Conservation (phyloP, 2,329 filamentous ascomycete genomes). For the Chaetomium strumarium region DNA sequence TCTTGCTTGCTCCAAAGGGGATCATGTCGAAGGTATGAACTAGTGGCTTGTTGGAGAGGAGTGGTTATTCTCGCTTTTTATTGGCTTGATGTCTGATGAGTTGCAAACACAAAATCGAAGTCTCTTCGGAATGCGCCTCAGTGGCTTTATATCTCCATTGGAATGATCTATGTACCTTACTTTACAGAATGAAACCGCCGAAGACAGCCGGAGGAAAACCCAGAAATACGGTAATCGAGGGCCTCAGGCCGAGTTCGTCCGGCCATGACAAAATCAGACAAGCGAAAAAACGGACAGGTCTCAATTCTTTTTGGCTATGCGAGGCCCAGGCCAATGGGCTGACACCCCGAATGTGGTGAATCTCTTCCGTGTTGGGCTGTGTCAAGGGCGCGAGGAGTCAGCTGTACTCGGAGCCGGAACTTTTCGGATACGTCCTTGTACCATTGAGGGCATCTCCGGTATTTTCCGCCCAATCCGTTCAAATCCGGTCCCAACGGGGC, state of each 20-base stretch:
- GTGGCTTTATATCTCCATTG: background rate
- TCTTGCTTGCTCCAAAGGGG: slow-evolving; percentile 24
- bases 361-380: too few species aligned
- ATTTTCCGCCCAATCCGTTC: too few species aligned
- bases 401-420: too few species aligned
- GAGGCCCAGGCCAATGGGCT: background rate
- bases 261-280: background rate
- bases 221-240: background rate
- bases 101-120: background rate
- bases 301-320: background rate
- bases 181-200: background rate
- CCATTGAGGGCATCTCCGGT: too few species aligned
- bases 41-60: background rate
- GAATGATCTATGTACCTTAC: background rate
- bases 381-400: too few species aligned
- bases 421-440: too few species aligned
- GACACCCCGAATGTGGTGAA: background rate
- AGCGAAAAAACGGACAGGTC: background rate
- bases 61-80: background rate
- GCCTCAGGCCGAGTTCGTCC: slow-evolving; percentile 8
- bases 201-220: background rate
- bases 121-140: background rate
- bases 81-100: background rate
- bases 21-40: slow-evolving; percentile 23
- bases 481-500: too few species aligned